phyloP scores from a whole-genome alignment of 179 eudicot genomes.

The Drosera spatulata region DNA sequence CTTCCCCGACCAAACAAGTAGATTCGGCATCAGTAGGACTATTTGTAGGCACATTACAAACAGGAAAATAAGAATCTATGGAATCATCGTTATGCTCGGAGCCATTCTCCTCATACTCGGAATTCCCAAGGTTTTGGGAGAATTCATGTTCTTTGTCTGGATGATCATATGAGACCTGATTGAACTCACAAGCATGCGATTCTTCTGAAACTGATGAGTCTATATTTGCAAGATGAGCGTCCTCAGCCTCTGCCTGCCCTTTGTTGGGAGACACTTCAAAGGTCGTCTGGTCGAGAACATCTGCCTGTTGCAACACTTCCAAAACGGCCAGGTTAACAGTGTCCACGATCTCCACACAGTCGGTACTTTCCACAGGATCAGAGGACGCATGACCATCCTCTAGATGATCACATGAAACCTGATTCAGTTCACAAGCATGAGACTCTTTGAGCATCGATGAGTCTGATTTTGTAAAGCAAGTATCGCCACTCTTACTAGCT shows the following conservation, averaged over 20 bases:
- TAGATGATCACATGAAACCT: slow-evolving; percentile 25
- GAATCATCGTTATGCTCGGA: too few species aligned
- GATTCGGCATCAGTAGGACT: too few species aligned
- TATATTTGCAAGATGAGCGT: slow-evolving; percentile 8
- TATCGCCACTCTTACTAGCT: slow-evolving; percentile 5
- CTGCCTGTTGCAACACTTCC: slow-evolving; percentile 10
- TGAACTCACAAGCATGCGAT: slow-evolving; percentile 5
- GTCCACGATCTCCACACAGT: slow-evolving; percentile 9
- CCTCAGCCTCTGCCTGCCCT: slow-evolving; percentile 3
- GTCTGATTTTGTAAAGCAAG: slow-evolving; percentile 7
- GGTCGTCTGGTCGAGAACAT: slow-evolving; percentile 6
- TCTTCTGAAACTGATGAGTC: slow-evolving; percentile 10
- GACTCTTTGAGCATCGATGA: slow-evolving; percentile 14
- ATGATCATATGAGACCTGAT: neutral
- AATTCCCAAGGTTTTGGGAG: too few species aligned
- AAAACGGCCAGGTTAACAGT: slow-evolving; percentile 9
- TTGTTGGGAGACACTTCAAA: slow-evolving; percentile 21
- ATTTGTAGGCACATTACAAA: too few species aligned
- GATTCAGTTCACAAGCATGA: slow-evolving; percentile 23
- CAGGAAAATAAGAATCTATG: too few species aligned
- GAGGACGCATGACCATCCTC: slow-evolving; percentile 17
- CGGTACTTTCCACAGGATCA: slow-evolving; percentile 11
- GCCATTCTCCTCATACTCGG: too few species aligned
- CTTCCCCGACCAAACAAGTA: too few species aligned
- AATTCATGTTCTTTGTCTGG: too few species aligned